Evolutionary conservation across 2,329 filamentous ascomycete genomes (phyloP).

Genomic region (Tolypocladium paradoxum): DNA sequence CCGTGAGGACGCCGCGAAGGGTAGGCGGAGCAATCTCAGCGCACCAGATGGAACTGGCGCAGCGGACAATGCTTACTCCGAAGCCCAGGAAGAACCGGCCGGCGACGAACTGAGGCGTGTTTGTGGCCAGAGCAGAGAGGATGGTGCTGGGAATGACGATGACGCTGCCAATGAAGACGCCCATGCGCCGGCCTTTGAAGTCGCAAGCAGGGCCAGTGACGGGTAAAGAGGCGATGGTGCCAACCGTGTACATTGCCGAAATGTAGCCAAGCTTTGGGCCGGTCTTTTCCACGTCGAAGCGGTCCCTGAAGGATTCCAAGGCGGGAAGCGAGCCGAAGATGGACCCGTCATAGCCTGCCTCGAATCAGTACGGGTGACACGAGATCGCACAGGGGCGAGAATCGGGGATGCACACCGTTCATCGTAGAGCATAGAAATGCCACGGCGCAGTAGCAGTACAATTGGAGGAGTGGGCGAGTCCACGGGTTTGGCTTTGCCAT

Average conservation of each 20-base stretch:
- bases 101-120: constrained; percentile 34
- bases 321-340: constrained; percentile 41
- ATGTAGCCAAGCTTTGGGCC: constrained; percentile 40
- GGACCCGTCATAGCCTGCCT: constrained; percentile 32
- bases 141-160: constrained; percentile 34
- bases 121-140: constrained; percentile 27
- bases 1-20: constrained; percentile 40
- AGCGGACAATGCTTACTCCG: constrained; percentile 34
- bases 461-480: constrained; percentile 5
- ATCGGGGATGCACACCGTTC: constrained; percentile 3
- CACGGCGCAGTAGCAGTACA: constrained; percentile 5
- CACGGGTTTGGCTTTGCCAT: constrained; percentile 1
- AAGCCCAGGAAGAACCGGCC: constrained; percentile 53
- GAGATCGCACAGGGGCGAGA: not conserved
- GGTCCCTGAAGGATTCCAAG: constrained; percentile 36
- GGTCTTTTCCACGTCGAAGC: constrained; percentile 35
- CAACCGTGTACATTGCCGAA: constrained; percentile 35
- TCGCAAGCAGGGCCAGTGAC: constrained; percentile 33
- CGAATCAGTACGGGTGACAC: not conserved
- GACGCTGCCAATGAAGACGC: constrained; percentile 30
- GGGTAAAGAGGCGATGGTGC: constrained; percentile 30
- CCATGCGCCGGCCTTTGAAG: constrained; percentile 30
- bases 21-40: constrained; percentile 36
- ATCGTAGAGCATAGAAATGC: constrained; percentile 8
- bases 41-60: constrained; percentile 36